Conservation (phyloP, 2,329 filamentous ascomycete genomes). For the Epichloe gansuensis region DNA sequence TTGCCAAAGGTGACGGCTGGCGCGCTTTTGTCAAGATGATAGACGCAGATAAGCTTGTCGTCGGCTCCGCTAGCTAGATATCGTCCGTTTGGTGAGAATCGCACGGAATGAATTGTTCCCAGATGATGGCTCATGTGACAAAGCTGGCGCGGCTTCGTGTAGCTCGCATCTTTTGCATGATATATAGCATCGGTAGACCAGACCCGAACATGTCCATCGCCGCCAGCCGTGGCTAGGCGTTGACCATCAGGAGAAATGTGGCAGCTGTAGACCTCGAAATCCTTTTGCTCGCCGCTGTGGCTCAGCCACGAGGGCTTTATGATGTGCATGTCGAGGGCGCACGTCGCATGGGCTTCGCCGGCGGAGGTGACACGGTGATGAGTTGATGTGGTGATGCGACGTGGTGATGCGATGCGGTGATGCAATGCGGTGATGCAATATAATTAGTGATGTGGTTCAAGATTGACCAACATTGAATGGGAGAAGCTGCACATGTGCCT, state of each 20-base stretch:
- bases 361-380: not conserved
- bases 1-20: constrained; percentile 74
- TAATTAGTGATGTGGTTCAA: not conserved
- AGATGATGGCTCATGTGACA: constrained; percentile 98
- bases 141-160: constrained; percentile 74
- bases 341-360: constrained; percentile 6
- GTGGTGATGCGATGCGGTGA: not conserved
- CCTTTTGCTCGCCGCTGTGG: constrained; percentile 93
- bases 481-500: not conserved
- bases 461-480: not conserved
- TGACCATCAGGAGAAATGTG: constrained; percentile 91
- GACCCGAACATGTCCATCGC: constrained; percentile 93
- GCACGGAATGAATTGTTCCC: constrained; percentile 90
- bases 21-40: constrained; percentile 73
- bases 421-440: not conserved
- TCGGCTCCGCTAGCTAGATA: constrained; percentile 95
- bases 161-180: constrained; percentile 59
- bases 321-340: constrained; percentile 51
- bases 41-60: constrained; percentile 98
- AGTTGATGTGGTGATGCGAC: not conserved
- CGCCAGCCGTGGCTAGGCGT: constrained; percentile 83
- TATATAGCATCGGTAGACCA: constrained; percentile 95
- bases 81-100: constrained; percentile 88
- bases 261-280: constrained; percentile 97
- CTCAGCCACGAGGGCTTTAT: constrained; percentile 94